Evolutionary conservation across 495 filamentous ascomycete genomes (phyloP).

Genomic region (Penicillium pulvis): DNA sequence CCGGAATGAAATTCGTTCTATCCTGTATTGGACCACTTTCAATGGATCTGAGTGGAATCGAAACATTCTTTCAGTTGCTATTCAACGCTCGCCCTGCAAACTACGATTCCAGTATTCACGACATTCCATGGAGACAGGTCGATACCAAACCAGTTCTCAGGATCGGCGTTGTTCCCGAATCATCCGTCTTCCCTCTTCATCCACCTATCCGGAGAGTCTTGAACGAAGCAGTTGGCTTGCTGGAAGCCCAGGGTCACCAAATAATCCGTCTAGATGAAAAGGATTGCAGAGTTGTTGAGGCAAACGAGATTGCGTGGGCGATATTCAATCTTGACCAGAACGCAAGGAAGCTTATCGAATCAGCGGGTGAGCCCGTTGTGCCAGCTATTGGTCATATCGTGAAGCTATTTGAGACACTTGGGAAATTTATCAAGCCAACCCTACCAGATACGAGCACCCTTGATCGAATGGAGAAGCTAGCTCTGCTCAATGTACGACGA

Average conservation of each 20-base stretch:
- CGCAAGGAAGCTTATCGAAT: slow-evolving; percentile 15
- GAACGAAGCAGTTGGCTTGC: slow-evolving; percentile 41
- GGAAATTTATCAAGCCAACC: neutral
- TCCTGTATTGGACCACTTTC: slow-evolving; percentile 51
- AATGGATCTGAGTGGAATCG: slow-evolving; percentile 35
- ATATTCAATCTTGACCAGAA: slow-evolving; percentile 23
- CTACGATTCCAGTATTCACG: slow-evolving; percentile 36
- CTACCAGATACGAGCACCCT: slow-evolving; percentile 18
- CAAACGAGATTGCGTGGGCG: slow-evolving; percentile 20
- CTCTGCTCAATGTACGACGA: slow-evolving; percentile 18
- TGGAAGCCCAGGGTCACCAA: slow-evolving; percentile 54
- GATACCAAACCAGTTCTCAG: slow-evolving; percentile 19
- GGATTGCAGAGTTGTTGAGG: slow-evolving; percentile 19
- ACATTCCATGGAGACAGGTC: slow-evolving; percentile 47
- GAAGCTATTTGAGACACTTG: slow-evolving; percentile 10
- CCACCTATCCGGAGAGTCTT: slow-evolving; percentile 53
- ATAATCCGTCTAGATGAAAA: slow-evolving; percentile 20
- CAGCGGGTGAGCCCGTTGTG: slow-evolving; percentile 23
- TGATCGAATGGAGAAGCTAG: slow-evolving; percentile 22
- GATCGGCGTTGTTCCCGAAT: slow-evolving; percentile 31
- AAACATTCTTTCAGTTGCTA: slow-evolving; percentile 39
- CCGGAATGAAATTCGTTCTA: slow-evolving; percentile 53
- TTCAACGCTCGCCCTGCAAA: slow-evolving; percentile 34
- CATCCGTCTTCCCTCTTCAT: slow-evolving; percentile 33
- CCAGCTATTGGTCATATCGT: slow-evolving; percentile 17